phyloP scores from a whole-genome alignment of 768 basidiomycete species.

The Crucibulum laeve region DNA sequence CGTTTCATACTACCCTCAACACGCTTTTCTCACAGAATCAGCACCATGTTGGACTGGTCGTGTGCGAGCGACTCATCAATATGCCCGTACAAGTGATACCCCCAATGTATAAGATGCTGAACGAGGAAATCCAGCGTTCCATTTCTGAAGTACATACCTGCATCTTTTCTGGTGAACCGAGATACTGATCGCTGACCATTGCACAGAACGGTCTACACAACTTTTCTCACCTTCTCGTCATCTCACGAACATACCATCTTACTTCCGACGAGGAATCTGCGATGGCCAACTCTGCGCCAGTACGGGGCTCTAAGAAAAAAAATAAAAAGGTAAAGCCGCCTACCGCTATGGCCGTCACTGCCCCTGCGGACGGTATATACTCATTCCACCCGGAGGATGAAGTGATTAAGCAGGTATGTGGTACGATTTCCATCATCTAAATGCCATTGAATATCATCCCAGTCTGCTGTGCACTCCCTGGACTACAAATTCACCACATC shows the following conservation, averaged over 20 bases:
- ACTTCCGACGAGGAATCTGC: slow-evolving; percentile 63
- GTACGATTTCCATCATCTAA: slow-evolving; percentile 1
- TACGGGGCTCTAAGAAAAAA: slow-evolving; percentile 25
- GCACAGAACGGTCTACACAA: slow-evolving; percentile 53
- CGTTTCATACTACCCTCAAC: slow-evolving; percentile 51
- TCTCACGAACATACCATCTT: slow-evolving; percentile 78
- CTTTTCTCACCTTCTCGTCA: slow-evolving; percentile 71
- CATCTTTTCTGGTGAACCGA: not conserved
- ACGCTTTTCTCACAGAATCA: slow-evolving; percentile 45
- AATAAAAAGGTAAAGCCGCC: slow-evolving; percentile 22
- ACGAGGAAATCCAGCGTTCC: slow-evolving; percentile 76
- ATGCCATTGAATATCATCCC: slow-evolving; percentile 1
- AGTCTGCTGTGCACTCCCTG: slow-evolving; percentile 45
- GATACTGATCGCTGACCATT: not conserved
- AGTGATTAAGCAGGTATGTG: slow-evolving; percentile 56
- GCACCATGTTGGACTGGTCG: slow-evolving; percentile 72
- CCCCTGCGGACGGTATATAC: slow-evolving; percentile 50
- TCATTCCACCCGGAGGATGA: slow-evolving; percentile 89
- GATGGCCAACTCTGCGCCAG: slow-evolving; percentile 37
- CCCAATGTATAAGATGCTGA: slow-evolving; percentile 88
- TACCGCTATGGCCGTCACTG: slow-evolving; percentile 5
- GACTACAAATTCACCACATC: slow-evolving; percentile 48
- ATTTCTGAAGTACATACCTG: slow-evolving; percentile 49
- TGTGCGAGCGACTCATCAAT: slow-evolving; percentile 89
- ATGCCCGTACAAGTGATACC: slow-evolving; percentile 94